Evolutionary conservation across 1,139 yeast species (phyloP).

Genomic region (Sugiyamaella paludigena): DNA sequence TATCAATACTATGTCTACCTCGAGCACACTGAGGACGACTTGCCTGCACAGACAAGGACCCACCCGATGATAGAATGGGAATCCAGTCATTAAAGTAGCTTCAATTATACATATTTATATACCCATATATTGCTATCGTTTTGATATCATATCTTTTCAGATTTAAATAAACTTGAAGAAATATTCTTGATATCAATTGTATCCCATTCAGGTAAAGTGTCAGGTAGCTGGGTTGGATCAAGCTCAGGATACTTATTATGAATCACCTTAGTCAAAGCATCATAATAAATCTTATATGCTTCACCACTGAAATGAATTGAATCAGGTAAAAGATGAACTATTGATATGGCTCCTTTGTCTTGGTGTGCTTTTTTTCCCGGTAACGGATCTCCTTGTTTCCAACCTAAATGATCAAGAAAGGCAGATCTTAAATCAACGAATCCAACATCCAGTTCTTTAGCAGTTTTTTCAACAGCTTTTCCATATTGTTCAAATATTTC

Average conservation of each 20-base stretch:
- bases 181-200: slow-evolving; percentile 1
- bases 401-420: slow-evolving; percentile 36
- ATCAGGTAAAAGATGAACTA: slow-evolving; percentile 43
- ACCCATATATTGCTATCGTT: no score
- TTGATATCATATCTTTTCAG: not conserved
- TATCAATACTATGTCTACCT: no score
- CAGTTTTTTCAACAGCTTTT: slow-evolving; percentile 48
- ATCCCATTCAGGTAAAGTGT: slow-evolving; percentile 13
- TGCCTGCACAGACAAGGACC: no score
- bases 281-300: slow-evolving; percentile 55
- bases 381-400: slow-evolving; percentile 22
- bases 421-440: slow-evolving; percentile 53
- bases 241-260: slow-evolving; percentile 45
- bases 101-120: no score
- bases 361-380: slow-evolving; percentile 18
- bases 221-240: slow-evolving; percentile 32
- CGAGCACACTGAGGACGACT: no score
- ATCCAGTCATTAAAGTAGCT: no score
- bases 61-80: no score
- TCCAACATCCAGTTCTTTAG: slow-evolving; percentile 47
- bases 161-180: slow-evolving; percentile 7
- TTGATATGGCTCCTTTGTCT: slow-evolving; percentile 14
- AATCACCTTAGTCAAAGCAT: slow-evolving; percentile 41
- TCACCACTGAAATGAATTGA: slow-evolving; percentile 67
- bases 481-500: slow-evolving; percentile 46